Evolutionary conservation across 1,284 basidiomycete species (phyloP), one percentile per base, ranked within the genome.

Genomic region (Ceratobasidium sp.): DNA sequence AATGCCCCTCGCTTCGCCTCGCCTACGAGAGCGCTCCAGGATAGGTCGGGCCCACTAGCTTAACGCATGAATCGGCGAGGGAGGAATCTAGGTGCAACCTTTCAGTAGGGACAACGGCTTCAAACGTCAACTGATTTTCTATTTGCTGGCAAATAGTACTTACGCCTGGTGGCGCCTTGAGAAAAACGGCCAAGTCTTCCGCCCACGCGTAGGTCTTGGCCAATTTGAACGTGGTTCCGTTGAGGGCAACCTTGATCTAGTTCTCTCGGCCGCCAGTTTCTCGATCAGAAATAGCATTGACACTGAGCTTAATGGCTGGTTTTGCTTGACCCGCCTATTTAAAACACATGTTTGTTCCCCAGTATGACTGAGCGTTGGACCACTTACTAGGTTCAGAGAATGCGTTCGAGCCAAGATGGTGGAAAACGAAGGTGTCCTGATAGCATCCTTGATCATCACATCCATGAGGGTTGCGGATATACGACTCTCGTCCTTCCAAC

Each of bases 41-140:
- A 81, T 92, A 85, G 0, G 83, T 88, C 2, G 89, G 89, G 0
- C 92, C 89, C n/a, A 90, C 86, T 1, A 90, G 79, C 67, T 91
- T 90, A 30, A 94, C 81, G 0, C 94, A 94, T 7, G 90, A 89
- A 80, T 96, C 92, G n/a, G 86, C 80, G n/a, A 96, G 81, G 74
- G 88, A 89, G 23, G 96, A 78, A 6, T 87, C 86, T 38, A 99
- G 85, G 5, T 88, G 87, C 1, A 96, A 98, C 44, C 94, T 87
- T 83, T 99, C 97, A 79, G 90, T 96, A 0, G 97, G 97, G 27
- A 96, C 91, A 16, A 98, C 96, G 62, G 96, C 90, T 83, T 98
- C 96, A 83, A 99, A 99, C 0, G 94, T 93, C 91, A 79, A 0
- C 8, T 64, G 52, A 50, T 54, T 7, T 68, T 68, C 20, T 62